Conservation (phyloP, 2,329 filamentous ascomycete species). For the Incumbomyces lentus region DNA sequence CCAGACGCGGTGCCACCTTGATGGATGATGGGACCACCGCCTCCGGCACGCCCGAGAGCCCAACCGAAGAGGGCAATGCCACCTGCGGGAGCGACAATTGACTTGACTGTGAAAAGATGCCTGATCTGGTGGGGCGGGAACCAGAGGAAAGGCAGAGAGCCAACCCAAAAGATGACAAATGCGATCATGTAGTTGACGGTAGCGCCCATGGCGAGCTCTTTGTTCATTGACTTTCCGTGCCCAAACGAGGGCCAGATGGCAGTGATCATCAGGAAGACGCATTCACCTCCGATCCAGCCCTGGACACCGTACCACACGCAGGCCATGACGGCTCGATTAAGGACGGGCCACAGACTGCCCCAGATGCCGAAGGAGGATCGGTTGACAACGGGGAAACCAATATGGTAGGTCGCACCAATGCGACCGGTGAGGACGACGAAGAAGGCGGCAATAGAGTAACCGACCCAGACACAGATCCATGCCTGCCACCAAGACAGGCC, state of each 20-base stretch:
- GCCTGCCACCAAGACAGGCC: conserved; percentile 35
- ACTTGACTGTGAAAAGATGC: conserved; percentile 84
- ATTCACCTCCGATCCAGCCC: conserved; percentile 29
- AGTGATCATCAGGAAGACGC: conserved; percentile 24
- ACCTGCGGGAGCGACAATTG: conserved; percentile 71
- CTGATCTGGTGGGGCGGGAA: conserved; percentile 35
- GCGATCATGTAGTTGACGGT: conserved; percentile 29
- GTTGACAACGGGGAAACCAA: conserved; percentile 34
- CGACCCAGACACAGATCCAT: conserved; percentile 31
- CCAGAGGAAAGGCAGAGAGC: conserved; percentile 20
- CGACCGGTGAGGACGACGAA: conserved; percentile 29
- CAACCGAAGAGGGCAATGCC: conserved; percentile 80
- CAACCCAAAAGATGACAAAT: conserved; percentile 27
- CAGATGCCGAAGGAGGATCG: conserved; percentile 28
- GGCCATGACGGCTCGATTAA: conserved; percentile 80
- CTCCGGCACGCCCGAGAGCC: conserved; percentile 70
- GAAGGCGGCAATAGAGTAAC: conserved; percentile 28
- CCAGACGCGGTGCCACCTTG: conserved; percentile 56
- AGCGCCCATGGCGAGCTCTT: conserved; percentile 25
- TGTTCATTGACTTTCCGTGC: conserved; percentile 33
- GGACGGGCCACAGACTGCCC: conserved; percentile 69
- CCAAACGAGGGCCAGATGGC: conserved; percentile 28
- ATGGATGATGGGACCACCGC: conserved; percentile 70
- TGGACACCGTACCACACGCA: conserved; percentile 32
- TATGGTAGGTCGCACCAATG: conserved; percentile 33